Evolutionary conservation across 495 filamentous ascomycete genomes (phyloP), one percentile per base, ranked within the genome.

Genomic region (Penicillium alfredii): DNA sequence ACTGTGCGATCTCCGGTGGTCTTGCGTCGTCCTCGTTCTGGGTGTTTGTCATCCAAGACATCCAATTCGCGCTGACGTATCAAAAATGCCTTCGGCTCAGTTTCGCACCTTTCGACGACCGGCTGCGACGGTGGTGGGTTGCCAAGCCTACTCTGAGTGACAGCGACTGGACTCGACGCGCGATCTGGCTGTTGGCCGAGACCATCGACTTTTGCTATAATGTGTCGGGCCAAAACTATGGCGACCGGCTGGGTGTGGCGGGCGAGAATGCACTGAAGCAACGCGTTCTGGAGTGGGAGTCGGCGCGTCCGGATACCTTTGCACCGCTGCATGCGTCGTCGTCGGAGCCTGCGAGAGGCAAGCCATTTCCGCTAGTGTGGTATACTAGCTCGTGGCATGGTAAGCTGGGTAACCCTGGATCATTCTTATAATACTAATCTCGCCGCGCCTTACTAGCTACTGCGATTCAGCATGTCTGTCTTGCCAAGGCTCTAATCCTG

Each of bases 31-130:
- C 64, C 3, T 62, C 64, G 0, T 68, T 68, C 49, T 68, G 64
- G 64, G 53, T 60, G 15, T 68, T 63, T 30, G 62, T 68, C 1
- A 62, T 63, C 42, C 64, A 68, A 36, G 64, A 68, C 41, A 63
- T 68, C 17, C 62, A 68, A 20, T 61, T 61, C 40, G 60, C 62
- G 5, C 40, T 68, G 30, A 58, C 53, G 19, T 61, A 55, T 37
- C 64, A 58, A 20, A 61, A 56, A 44, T 55, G 62, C 24, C 49
- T 68, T 10, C 58, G 62, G 28, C 38, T 68, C 4, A 53, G 53
- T 4, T 56, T 64, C 21, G 53, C 53, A 4, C 54, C 63, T 1
- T 64, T 68, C 23, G 58, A 60, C 33, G 54, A 64, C 25, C 55
- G 45, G 16, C 50, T 68, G 1, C 60, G 51, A 7, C 53, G 38